These are phyloP conservation scores for Abortiporus biennis DNA, from an alignment of 1,284 basidiomycete species.

Conservation along the genomic window DNA sequence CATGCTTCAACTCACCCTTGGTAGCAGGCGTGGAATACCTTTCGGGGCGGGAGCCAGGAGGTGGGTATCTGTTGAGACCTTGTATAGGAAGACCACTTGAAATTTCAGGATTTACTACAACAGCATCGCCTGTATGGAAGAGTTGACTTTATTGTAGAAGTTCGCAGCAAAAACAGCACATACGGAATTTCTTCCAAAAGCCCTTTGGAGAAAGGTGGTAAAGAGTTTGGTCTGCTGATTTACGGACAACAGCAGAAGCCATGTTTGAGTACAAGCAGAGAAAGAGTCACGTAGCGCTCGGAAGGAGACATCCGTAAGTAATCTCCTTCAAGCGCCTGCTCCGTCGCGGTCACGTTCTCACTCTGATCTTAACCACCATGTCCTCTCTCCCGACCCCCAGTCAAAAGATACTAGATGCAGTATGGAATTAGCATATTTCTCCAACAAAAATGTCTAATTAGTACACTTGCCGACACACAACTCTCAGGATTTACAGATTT, in stretches of 20 bases:
- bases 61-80: constrained; percentile 73
- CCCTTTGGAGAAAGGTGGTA: constrained; percentile 86
- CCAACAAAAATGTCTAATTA: no score
- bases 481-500: no score
- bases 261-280: no score
- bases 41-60: constrained; percentile 84
- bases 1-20: constrained; percentile 51
- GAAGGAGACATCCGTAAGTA: no score
- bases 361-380: no score
- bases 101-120: constrained; percentile 84
- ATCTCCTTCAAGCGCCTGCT: no score
- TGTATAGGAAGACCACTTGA: constrained; percentile 87
- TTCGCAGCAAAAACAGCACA: constrained; percentile 19
- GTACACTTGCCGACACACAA: no score
- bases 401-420: no score
- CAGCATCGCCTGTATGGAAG: constrained; percentile 54
- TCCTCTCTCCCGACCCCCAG: no score
- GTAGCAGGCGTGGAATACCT: constrained; percentile 83
- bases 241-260: constrained; percentile 57
- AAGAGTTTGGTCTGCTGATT: constrained; percentile 75
- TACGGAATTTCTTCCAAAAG: constrained; percentile 94
- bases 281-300: no score
- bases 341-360: no score
- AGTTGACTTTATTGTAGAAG: neutral
- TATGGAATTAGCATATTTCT: no score